Conservation (phyloP, 352 stramenopile species). For the Phytophthora sp. region DNA sequence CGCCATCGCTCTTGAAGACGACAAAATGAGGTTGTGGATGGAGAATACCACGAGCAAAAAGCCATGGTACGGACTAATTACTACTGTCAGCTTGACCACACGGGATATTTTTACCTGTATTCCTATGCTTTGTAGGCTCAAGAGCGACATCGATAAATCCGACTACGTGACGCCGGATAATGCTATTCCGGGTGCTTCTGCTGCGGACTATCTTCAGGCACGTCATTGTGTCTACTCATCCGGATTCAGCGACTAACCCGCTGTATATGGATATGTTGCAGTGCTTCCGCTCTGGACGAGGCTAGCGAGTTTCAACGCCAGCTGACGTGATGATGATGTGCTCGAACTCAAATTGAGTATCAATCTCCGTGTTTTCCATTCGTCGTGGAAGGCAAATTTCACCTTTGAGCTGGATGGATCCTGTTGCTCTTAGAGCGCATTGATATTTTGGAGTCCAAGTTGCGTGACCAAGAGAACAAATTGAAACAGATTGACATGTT, state of each 20-base stretch:
- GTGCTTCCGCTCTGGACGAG: no score
- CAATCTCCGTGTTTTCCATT: background rate
- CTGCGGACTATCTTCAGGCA: slow-evolving; percentile 15
- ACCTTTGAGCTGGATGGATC: slow-evolving; percentile 1
- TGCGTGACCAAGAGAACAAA: background rate
- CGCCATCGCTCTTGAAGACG: slow-evolving; percentile 3
- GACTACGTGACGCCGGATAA: slow-evolving; percentile 21
- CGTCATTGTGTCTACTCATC: no score
- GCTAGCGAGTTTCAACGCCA: no score
- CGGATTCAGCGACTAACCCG: no score
- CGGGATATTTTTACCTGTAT: no score
- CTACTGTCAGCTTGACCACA: no score
- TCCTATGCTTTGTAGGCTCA: slow-evolving; percentile 12
- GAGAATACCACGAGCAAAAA: slow-evolving; percentile 10
- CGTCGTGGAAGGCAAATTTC: slow-evolving; percentile 2
- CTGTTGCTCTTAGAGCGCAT: slow-evolving; percentile 7
- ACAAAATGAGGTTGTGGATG: slow-evolving; percentile 19
- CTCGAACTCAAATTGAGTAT: background rate
- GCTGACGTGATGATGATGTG: no score
- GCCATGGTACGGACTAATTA: no score
- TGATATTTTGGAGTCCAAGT: slow-evolving; percentile 7
- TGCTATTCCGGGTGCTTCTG: slow-evolving; percentile 7
- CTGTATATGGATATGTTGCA: no score
- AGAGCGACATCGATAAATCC: background rate
- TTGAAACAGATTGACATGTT: background rate